Evolutionary conservation across 1,284 basidiomycete genomes (phyloP).

Genomic region (Austroboletus rostrupii): DNA sequence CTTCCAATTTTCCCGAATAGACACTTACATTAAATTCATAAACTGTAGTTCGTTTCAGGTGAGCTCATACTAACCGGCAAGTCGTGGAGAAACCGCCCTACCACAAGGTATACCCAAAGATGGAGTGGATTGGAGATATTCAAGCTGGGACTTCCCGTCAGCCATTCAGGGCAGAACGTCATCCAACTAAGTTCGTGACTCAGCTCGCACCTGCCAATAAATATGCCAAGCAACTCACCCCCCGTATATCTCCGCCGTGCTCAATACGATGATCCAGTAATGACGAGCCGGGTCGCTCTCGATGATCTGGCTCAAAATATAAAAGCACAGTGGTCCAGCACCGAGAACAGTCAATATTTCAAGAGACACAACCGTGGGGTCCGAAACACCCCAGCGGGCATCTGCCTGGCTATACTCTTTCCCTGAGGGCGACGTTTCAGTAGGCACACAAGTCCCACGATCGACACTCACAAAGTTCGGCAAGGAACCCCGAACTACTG

Average conservation of each 20-base stretch:
- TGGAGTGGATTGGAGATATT: slow-evolving; percentile 63
- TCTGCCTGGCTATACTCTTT: slow-evolving; percentile 74
- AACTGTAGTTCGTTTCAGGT: slow-evolving; percentile 41
- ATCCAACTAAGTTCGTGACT: slow-evolving; percentile 53
- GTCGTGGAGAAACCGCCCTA: slow-evolving; percentile 26
- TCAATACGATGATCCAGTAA: slow-evolving; percentile 76
- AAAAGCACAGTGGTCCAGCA: slow-evolving; percentile 67
- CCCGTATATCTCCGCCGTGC: slow-evolving; percentile 74
- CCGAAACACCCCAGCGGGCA: slow-evolving; percentile 72
- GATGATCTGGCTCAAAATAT: slow-evolving; percentile 61
- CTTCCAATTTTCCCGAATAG: neutral
- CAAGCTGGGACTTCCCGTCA: slow-evolving; percentile 68
- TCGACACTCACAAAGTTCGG: slow-evolving; percentile 64
- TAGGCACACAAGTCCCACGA: neutral
- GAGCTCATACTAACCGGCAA: neutral
- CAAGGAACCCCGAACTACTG: slow-evolving; percentile 63
- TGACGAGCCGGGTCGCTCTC: slow-evolving; percentile 64
- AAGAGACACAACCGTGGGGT: slow-evolving; percentile 75
- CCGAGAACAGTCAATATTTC: slow-evolving; percentile 80
- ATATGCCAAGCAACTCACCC: slow-evolving; percentile 42
- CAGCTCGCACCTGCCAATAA: neutral
- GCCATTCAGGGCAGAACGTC: slow-evolving; percentile 84
- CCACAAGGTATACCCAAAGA: slow-evolving; percentile 54
- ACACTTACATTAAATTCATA: slow-evolving; percentile 71
- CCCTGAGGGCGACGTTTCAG: slow-evolving; percentile 33